phyloP scores from a whole-genome alignment of 1,284 basidiomycete genomes.

The Trametes hirsuta region DNA sequence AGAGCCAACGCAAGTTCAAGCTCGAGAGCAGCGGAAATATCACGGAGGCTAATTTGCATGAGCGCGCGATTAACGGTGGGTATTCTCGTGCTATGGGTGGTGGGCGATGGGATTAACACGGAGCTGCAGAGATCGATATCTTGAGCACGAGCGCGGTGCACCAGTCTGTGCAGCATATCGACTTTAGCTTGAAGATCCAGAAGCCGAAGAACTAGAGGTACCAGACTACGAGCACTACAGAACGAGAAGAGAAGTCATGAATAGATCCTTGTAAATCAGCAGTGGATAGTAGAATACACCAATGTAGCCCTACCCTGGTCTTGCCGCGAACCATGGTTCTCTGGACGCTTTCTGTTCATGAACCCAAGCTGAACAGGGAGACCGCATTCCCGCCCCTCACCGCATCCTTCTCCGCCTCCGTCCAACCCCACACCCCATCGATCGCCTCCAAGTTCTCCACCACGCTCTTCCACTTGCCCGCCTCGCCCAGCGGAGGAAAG shows the following conservation, averaged over 20 bases:
- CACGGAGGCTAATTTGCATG: constrained; percentile 80
- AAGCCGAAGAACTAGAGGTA: constrained; percentile 41
- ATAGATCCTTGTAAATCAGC: neutral
- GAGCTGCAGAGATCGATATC: constrained; percentile 84
- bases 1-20: constrained; percentile 79
- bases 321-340: neutral
- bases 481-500: constrained; percentile 76
- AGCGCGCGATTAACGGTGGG: constrained; percentile 76
- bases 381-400: constrained; percentile 77
- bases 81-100: constrained; percentile 1
- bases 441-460: constrained; percentile 84
- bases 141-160: constrained; percentile 92
- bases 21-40: constrained; percentile 94
- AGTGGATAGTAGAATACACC: constrained; percentile 7
- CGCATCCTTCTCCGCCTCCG: constrained; percentile 57
- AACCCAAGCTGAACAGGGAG: constrained; percentile 54
- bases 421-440: constrained; percentile 65
- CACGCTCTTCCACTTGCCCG: constrained; percentile 81
- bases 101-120: constrained; percentile 7
- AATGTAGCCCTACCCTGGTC: constrained; percentile 8
- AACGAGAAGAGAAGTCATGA: constrained; percentile 3
- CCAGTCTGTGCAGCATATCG: constrained; percentile 89
- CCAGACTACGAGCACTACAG: neutral
- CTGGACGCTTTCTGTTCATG: neutral
- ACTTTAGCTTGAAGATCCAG: constrained; percentile 94